Evolutionary conservation across 1,284 basidiomycete species (phyloP).

Genomic region (Fomitopsis betulina): DNA sequence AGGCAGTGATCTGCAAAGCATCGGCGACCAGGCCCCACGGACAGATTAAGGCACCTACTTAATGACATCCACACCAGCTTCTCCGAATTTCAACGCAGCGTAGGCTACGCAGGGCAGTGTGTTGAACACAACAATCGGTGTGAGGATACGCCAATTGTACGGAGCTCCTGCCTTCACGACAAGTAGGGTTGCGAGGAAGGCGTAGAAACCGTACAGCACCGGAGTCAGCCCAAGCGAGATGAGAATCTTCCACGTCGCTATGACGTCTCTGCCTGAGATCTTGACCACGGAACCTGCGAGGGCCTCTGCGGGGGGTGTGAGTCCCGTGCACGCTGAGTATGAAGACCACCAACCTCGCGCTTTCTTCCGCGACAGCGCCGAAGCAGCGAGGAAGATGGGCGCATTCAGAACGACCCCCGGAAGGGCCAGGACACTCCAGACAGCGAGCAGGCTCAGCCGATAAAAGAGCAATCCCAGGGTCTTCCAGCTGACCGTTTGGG

Average conservation of each 20-base stretch:
- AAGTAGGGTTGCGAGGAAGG: constrained; percentile 73
- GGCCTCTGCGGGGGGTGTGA: constrained; percentile 63
- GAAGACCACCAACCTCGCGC: constrained; percentile 67
- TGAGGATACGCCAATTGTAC: constrained; percentile 65
- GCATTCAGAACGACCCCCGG: constrained; percentile 95
- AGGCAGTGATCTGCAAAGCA: constrained; percentile 70
- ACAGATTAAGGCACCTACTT: constrained; percentile 60
- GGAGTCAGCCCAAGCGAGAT: constrained; percentile 92
- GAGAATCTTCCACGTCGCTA: constrained; percentile 99
- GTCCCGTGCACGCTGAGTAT: too few relatives aligned
- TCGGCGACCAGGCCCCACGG: constrained; percentile 25
- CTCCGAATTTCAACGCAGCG: constrained; percentile 96
- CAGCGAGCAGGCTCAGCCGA: constrained; percentile 73
- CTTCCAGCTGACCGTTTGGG: constrained; percentile 85
- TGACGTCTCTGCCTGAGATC: constrained; percentile 90
- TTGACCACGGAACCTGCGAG: constrained; percentile 96
- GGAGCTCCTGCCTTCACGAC: constrained; percentile 69
- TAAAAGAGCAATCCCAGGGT: constrained; percentile 84
- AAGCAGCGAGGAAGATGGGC: constrained; percentile 93
- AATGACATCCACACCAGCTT: constrained; percentile 97
- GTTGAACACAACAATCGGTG: constrained; percentile 77
- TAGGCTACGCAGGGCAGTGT: constrained; percentile 88
- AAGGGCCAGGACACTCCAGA: constrained; percentile 87
- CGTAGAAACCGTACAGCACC: constrained; percentile 83
- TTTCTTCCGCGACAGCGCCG: constrained; percentile 84